Conservation (phyloP, 768 basidiomycete genomes). For the Antrodiella citrinella region DNA sequence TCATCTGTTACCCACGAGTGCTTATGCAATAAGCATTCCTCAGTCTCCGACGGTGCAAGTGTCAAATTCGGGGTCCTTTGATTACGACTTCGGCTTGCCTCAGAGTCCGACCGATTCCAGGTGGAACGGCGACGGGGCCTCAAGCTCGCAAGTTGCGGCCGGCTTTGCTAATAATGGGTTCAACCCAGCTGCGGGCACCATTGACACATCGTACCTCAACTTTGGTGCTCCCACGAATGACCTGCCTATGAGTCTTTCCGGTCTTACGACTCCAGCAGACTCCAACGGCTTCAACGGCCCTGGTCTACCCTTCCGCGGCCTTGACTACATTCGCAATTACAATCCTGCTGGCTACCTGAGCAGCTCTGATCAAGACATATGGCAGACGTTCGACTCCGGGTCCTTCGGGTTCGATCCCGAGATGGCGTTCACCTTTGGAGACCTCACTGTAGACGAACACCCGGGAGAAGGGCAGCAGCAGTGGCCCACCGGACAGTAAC, state of each 20-base stretch:
- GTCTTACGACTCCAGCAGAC: conserved; percentile 39
- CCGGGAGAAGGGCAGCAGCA: conserved; percentile 14
- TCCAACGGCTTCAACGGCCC: conserved; percentile 55
- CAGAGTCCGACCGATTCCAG: conserved; percentile 19
- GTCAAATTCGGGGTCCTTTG: conserved; percentile 29
- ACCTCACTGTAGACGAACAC: conserved; percentile 16
- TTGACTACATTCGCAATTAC: conserved; percentile 80
- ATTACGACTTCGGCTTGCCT: conserved; percentile 43
- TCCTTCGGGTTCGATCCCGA: conserved; percentile 75
- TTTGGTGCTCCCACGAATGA: conserved; percentile 4
- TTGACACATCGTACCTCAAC: conserved; percentile 7
- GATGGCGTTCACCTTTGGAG: conserved; percentile 55
- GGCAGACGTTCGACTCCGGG: conserved; percentile 61
- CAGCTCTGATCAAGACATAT: conserved; percentile 34
- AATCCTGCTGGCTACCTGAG: conserved; percentile 31
- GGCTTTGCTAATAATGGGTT: conserved; percentile 5
- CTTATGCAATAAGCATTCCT: conserved; percentile 31
- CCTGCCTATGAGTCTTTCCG: conserved; percentile 24
- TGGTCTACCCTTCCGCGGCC: conserved; percentile 76
- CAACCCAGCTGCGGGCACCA: not conserved
- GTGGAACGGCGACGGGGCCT: conserved; percentile 16
- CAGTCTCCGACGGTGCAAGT: conserved; percentile 46
- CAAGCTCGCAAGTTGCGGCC: conserved; percentile 15
- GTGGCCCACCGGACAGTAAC: conserved; percentile 5
- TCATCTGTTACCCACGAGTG: conserved; percentile 31